These are phyloP conservation scores for Suillus hirtellus DNA, from an alignment of 768 basidiomycete species.

Conservation along the genomic window DNA sequence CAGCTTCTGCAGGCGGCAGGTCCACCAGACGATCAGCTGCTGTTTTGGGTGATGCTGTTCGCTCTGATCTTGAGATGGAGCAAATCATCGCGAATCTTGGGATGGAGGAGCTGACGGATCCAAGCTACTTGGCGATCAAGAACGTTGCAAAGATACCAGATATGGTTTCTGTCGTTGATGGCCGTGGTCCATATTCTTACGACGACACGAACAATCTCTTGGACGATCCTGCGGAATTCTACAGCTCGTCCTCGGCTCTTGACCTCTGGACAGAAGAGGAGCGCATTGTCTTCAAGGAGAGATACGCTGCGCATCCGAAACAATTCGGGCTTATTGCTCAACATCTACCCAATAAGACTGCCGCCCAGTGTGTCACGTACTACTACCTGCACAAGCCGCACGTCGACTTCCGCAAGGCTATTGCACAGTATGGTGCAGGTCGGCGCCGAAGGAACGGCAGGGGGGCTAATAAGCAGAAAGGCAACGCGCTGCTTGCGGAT, in stretches of 20 bases:
- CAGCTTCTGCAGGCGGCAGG: slow-evolving; percentile 43
- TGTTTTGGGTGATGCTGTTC: slow-evolving; percentile 80
- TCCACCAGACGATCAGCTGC: slow-evolving; percentile 77
- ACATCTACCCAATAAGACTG: slow-evolving; percentile 78
- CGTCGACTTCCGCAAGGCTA: slow-evolving; percentile 82
- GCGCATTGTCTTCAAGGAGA: slow-evolving; percentile 72
- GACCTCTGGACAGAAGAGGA: slow-evolving; percentile 90
- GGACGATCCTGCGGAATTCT: slow-evolving; percentile 75
- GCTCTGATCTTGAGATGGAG: slow-evolving; percentile 95
- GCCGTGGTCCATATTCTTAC: slow-evolving; percentile 61
- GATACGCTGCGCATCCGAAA: slow-evolving; percentile 85
- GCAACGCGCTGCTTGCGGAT: slow-evolving; percentile 78
- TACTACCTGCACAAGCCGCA: slow-evolving; percentile 91
- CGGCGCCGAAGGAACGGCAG: slow-evolving; percentile 61
- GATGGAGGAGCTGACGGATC: slow-evolving; percentile 91
- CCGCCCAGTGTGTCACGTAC: slow-evolving; percentile 86
- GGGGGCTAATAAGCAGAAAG: slow-evolving; percentile 69
- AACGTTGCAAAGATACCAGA: slow-evolving; percentile 90
- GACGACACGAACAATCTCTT: slow-evolving; percentile 88
- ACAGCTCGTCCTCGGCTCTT: slow-evolving; percentile 68
- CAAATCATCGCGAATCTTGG: slow-evolving; percentile 95
- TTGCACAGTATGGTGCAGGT: slow-evolving; percentile 63
- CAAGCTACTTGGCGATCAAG: slow-evolving; percentile 78
- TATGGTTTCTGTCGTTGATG: slow-evolving; percentile 74
- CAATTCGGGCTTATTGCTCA: slow-evolving; percentile 94